Base-by-base conservation (phyloP, 768 basidiomycete species). In the Hygrophorus pudorinus region DNA sequence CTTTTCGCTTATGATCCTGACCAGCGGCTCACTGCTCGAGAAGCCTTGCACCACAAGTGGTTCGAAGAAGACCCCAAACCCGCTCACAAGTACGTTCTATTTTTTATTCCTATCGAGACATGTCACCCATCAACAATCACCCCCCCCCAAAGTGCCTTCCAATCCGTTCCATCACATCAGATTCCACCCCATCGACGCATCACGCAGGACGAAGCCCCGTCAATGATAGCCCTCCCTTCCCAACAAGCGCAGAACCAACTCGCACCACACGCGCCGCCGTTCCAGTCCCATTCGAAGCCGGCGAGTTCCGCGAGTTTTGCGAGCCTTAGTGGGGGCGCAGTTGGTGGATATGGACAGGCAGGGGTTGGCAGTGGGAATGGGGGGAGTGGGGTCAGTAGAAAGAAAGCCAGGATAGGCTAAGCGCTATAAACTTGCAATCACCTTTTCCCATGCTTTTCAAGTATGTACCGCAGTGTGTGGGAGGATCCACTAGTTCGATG, bases 1-100 rank as follows among this genome's bases (percentile, higher is more conserved):
- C 70, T 98, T 30, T 94, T 99, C 59, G 75, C 76, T 8, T 98
- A 92, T 64, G 89, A 97, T 61, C 94, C 94, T 1, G 85, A 86
- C 53, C 78, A 72, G 48, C 72, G 96, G 27, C 73, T 97, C 33
- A 91, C 82, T 0, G 90, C 92, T 0, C 72, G 75, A 51, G 79
- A 87, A 48, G 85, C 90, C 0, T 66, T 99, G 1, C 69, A 68
- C 14, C 93, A 97, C 60, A 75, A 75, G 50, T 99, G 93, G 91
- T 99, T 98, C 61, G 73, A 76, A 17, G 90, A 94, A 57, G 93
- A 93, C 6, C 90, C 91, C 7, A 72, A 72, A 35, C 88, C 93
- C 2, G 85, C 84, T 13, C 71, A 70, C 59, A 91, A 94, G 93
- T 96, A 51, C 51, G 85, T 70, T 13, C 9, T 14, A 11, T 42